phyloP scores from a whole-genome alignment of 257 asterid genomes.

The Ajuga chamaepitys region DNA sequence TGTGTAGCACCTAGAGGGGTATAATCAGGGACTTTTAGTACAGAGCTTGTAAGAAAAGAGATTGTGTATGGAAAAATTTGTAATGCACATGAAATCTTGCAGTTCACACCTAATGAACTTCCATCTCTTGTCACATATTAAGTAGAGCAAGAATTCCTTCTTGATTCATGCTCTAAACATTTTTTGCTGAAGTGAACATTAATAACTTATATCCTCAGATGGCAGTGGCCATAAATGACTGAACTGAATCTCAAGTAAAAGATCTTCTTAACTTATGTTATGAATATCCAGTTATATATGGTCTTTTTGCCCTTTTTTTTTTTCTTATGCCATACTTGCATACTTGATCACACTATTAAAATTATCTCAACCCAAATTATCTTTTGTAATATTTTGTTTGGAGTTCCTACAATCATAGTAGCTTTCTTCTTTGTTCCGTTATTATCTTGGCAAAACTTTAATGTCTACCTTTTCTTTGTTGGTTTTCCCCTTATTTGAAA shows the following conservation, averaged over 20 bases:
- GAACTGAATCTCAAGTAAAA: not conserved
- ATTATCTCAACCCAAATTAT: not conserved
- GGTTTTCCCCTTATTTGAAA: slow-evolving; percentile 12
- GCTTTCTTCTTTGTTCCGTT: not conserved
- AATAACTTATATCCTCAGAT: not conserved
- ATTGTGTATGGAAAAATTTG: too few relatives aligned
- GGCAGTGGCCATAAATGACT: not conserved
- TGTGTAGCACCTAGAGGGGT: too few relatives aligned
- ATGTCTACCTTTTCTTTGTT: slow-evolving; percentile 5
- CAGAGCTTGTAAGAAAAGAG: not conserved
- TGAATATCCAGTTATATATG: not conserved
- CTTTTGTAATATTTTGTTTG: not conserved
- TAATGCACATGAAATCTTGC: not conserved
- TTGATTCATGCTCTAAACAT: not conserved
- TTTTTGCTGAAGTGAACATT: not conserved
- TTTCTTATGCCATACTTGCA: not conserved
- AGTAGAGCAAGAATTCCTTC: not conserved
- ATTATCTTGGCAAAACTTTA: slow-evolving; percentile 6
- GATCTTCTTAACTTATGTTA: not conserved
- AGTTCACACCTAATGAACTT: too few relatives aligned
- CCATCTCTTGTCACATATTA: not conserved
- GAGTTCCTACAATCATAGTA: not conserved
- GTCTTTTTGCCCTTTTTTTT: not conserved
- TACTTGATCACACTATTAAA: not conserved
- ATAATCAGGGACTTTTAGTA: too few relatives aligned